These are phyloP conservation scores for Pseudogymnoascus sp. DNA, from an alignment of 2,329 filamentous ascomycete species.

Conservation along the genomic window DNA sequence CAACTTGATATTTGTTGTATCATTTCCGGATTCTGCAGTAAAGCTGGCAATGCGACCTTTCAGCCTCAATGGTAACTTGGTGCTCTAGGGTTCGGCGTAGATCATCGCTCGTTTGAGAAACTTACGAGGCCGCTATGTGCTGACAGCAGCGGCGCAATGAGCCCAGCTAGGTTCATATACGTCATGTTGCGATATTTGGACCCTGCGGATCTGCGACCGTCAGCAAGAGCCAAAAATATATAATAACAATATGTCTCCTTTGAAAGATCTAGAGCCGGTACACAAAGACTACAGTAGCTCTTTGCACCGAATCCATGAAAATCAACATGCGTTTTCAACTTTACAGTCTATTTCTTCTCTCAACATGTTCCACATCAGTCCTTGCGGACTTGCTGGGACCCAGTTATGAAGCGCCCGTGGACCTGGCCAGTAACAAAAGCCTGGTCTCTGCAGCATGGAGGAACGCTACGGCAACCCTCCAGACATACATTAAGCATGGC, in stretches of 20 bases:
- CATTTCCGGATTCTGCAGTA: background rate
- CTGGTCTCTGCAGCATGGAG: background rate
- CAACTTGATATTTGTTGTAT: background rate
- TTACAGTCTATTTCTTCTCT: background rate
- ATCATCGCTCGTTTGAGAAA: background rate
- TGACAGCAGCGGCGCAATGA: background rate
- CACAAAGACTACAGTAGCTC: background rate
- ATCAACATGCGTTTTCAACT: background rate
- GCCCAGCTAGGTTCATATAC: background rate
- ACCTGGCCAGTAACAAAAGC: background rate
- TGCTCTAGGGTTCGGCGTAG: background rate
- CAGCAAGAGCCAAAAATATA: background rate
- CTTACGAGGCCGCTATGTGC: background rate
- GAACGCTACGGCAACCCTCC: background rate
- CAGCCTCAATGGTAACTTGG: background rate
- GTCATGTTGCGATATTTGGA: background rate
- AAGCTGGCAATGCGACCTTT: background rate
- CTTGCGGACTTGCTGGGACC: background rate
- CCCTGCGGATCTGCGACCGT: background rate
- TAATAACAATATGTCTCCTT: background rate
- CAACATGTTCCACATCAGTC: background rate
- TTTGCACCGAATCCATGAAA: background rate
- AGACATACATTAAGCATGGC: background rate
- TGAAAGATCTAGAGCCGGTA: background rate
- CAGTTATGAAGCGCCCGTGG: background rate